A percentile compares a stretch with the other conserved stretches of the same genome.
Evolutionary conservation across 2,329 filamentous ascomycete species (phyloP).

Genomic region (Pezicula radicicola): DNA sequence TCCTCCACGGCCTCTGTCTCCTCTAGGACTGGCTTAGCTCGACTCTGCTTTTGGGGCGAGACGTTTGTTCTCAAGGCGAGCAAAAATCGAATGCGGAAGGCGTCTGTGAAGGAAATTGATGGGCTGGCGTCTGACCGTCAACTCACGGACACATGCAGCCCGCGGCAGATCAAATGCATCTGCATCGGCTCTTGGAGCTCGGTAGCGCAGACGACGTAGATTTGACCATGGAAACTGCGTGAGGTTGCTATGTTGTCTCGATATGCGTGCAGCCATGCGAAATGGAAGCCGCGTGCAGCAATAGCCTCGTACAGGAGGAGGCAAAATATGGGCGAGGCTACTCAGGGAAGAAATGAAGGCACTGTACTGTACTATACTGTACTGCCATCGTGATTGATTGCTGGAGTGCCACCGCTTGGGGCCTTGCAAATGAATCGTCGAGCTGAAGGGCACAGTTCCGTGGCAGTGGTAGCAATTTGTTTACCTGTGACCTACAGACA

Average conservation of each 20-base stretch:
- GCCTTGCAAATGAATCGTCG: too few relatives aligned
- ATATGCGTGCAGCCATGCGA: constrained; percentile 18
- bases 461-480: too few relatives aligned
- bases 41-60: constrained; percentile 9
- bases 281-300: constrained; percentile 5
- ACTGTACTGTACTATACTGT: neutral
- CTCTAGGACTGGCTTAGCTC: constrained; percentile 2
- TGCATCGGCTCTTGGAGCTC: constrained; percentile 11
- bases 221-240: too few relatives aligned
- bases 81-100: constrained; percentile 12
- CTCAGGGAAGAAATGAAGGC: too few relatives aligned
- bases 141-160: constrained; percentile 25
- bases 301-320: constrained; percentile 12
- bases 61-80: constrained; percentile 21
- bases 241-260: constrained; percentile 7
- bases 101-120: constrained; percentile 15
- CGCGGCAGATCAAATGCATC: constrained; percentile 1
- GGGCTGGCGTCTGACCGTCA: constrained; percentile 22
- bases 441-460: too few relatives aligned
- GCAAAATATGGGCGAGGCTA: too few relatives aligned
- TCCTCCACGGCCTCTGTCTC: constrained; percentile 1
- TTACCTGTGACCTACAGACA: too few relatives aligned
- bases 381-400: constrained; percentile 18
- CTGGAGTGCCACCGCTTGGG: constrained; percentile 19
- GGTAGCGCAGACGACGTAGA: constrained; percentile 13